Evolutionary conservation across 345 rosid genomes (phyloP), one percentile per base, ranked within the genome.

Genomic region (Camelina neglecta): DNA sequence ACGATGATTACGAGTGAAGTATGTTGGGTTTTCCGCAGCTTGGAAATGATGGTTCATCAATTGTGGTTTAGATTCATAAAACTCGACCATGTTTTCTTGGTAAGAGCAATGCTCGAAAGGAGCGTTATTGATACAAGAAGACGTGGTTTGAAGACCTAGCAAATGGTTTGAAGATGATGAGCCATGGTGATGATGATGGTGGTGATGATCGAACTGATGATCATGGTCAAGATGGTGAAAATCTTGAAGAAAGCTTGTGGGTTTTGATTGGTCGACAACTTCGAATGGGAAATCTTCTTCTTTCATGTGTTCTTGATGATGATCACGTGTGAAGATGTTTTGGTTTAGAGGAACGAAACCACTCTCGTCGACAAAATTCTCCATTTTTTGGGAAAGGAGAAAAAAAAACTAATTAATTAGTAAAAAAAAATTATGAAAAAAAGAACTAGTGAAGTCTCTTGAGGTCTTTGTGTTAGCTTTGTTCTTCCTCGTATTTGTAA

Each of bases 11-110:
- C 69, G 57, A 58, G 72, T 65, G 77, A 65, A 77, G 76, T 58
- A 72, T 4, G 38, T 35, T 35, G 66, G n/a, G 13, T 41, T 77
- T 24, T 65, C 68, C 9, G 49, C 20, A 50, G 63, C 72, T 49
- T 72, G 81, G 60, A 61, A 69, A 77, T 77, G 63, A 60, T 78
- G 63, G 53, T 85, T 87, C 88, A 79, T 80, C 61, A 86, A 85
- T 5, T 73, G 84, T 38, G 91, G 91, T 74, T 92, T 92, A 67
- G 83, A 71, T 78, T 90, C 93, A 57, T 75, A 83, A 29, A 78
- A 78, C 44, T 86, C 81, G 23, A 77, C 23, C 81, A 54, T 38
- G 81, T 78, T 21, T 55, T 72, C 38, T 76, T 81, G 56, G 57
- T 81, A 84, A 20, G 87, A 76, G 51, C 80, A 75, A 61, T 76